phyloP scores from a whole-genome alignment of 1,139 yeast species.

The Chernovozyma aurita region DNA sequence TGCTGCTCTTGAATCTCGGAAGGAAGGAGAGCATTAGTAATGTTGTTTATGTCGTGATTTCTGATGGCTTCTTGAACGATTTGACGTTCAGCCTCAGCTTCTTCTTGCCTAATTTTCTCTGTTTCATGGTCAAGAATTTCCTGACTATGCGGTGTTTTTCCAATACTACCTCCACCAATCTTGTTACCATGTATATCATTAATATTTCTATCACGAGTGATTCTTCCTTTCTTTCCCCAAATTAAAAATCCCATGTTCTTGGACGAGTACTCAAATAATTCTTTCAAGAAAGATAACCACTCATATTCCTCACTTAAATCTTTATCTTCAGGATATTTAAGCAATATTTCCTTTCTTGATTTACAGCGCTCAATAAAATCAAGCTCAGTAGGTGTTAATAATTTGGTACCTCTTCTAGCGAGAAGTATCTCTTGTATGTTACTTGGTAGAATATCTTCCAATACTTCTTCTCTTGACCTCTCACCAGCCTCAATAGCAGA shows the following conservation, averaged over 20 bases:
- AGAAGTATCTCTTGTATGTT: slow-evolving; percentile 56
- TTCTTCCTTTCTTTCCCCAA: slow-evolving; percentile 61
- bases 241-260: slow-evolving; percentile 69
- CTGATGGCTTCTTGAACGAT: slow-evolving; percentile 8
- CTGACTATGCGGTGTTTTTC: slow-evolving; percentile 24
- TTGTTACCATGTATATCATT: slow-evolving; percentile 1
- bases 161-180: slow-evolving; percentile 3
- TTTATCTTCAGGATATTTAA: slow-evolving; percentile 39
- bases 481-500: slow-evolving; percentile 79
- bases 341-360: slow-evolving; percentile 59
- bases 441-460: slow-evolving; percentile 73
- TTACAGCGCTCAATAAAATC: slow-evolving; percentile 71
- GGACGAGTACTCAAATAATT: slow-evolving; percentile 71
- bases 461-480: slow-evolving; percentile 59
- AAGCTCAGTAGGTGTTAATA: slow-evolving; percentile 61
- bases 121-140: slow-evolving; percentile 14
- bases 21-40: slow-evolving; percentile 34
- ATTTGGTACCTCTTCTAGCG: slow-evolving; percentile 35
- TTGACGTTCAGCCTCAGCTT: slow-evolving; percentile 6
- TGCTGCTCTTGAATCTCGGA: slow-evolving; percentile 47
- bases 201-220: slow-evolving; percentile 11
- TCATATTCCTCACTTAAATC: slow-evolving; percentile 58
- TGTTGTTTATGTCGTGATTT: slow-evolving; percentile 18
- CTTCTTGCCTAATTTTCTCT: slow-evolving; percentile 5
- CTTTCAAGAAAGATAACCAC: slow-evolving; percentile 71